A percentile compares a stretch with the other conserved stretches of the same genome.
phyloP scores from a whole-genome alignment of 2,329 filamentous ascomycete species.

The Mycogone perniciosa region DNA sequence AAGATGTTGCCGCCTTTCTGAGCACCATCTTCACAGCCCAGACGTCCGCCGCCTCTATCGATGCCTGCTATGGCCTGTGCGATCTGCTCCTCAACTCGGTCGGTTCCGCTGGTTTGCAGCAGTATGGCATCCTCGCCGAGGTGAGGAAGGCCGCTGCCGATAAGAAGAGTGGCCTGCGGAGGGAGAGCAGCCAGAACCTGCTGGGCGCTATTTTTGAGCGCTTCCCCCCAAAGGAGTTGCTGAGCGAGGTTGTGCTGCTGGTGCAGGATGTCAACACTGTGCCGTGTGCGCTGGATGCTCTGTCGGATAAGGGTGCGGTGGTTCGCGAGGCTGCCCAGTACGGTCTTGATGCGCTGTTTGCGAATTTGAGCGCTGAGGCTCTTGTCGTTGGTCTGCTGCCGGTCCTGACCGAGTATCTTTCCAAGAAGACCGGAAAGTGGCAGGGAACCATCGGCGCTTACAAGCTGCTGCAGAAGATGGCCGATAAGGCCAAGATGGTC shows the following conservation, averaged over 20 bases:
- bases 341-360: conserved; percentile 83
- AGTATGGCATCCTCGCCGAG: conserved; percentile 50
- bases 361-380: conserved; percentile 71
- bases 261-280: conserved; percentile 74
- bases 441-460: conserved; percentile 88
- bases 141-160: conserved; percentile 71
- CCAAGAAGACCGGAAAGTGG: conserved; percentile 88
- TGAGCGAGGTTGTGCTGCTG: conserved; percentile 76
- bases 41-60: conserved; percentile 62
- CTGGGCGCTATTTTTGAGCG: conserved; percentile 90
- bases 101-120: conserved; percentile 45
- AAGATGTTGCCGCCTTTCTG: conserved; percentile 60
- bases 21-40: conserved; percentile 62
- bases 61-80: conserved; percentile 56
- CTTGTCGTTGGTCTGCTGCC: conserved; percentile 79
- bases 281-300: conserved; percentile 67
- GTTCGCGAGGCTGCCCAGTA: conserved; percentile 92
- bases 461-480: conserved; percentile 83
- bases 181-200: conserved; percentile 92
- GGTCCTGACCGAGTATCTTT: conserved; percentile 65
- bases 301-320: conserved; percentile 83
- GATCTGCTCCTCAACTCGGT: conserved; percentile 50
- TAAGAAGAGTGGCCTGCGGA: conserved; percentile 82
- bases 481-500: conserved; percentile 84
- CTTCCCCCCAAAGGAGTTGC: conserved; percentile 68